Conservation (phyloP, 2,329 filamentous ascomycete species). For the Fusarium goolgardi region DNA sequence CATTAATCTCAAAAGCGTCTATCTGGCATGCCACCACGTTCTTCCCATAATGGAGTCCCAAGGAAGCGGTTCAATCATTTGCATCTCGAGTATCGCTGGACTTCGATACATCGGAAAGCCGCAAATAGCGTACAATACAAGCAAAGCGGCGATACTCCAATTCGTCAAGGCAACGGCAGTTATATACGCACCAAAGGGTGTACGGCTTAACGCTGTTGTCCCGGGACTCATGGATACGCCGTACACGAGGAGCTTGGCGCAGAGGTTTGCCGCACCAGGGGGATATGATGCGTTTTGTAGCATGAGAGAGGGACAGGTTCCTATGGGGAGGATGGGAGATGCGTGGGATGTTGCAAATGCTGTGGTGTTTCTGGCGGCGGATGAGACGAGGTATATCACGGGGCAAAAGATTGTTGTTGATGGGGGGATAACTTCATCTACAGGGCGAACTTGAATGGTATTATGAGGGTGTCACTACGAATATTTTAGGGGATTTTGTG, state of each 20-base stretch:
- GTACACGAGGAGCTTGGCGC: slow-evolving; percentile 58
- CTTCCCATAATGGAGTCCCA: slow-evolving; percentile 67
- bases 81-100: slow-evolving; percentile 63
- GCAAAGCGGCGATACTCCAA: slow-evolving; percentile 64
- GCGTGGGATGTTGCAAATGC: slow-evolving; percentile 70
- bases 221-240: slow-evolving; percentile 69
- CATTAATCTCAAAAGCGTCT: slow-evolving; percentile 67
- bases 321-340: slow-evolving; percentile 68
- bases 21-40: slow-evolving; percentile 63
- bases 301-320: slow-evolving; percentile 66
- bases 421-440: slow-evolving; percentile 58
- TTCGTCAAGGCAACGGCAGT: slow-evolving; percentile 63
- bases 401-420: slow-evolving; percentile 65
- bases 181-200: slow-evolving; percentile 59
- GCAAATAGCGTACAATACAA: slow-evolving; percentile 65
- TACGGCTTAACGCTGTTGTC: slow-evolving; percentile 66
- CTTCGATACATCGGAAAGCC: slow-evolving; percentile 61
- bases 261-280: slow-evolving; percentile 57
- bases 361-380: slow-evolving; percentile 67
- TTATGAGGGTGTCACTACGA: not conserved
- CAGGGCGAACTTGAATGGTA: slow-evolving; percentile 43
- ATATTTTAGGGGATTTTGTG: fast-evolving
- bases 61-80: slow-evolving; percentile 56
- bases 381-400: slow-evolving; percentile 70
- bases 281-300: slow-evolving; percentile 62